Conservation (phyloP, 148 eudicot genomes). For the Rhododendron simsii region DNA sequence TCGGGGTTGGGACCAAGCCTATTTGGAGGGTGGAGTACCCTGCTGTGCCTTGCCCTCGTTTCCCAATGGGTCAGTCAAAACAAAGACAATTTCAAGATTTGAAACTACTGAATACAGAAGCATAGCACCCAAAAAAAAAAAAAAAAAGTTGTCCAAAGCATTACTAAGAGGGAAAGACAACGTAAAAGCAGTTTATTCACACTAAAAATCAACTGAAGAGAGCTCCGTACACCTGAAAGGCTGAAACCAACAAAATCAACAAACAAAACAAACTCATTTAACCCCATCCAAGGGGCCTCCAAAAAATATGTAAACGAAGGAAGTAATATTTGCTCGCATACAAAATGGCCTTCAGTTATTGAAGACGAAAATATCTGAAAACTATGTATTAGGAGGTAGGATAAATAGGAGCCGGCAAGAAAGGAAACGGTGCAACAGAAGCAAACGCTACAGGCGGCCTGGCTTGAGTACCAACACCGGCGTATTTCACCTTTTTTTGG, state of each 20-base stretch:
- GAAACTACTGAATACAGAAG: not conserved
- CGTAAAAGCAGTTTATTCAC: not conserved
- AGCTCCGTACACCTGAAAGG: not conserved
- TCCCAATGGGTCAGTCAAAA: not conserved
- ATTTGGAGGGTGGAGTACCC: no score
- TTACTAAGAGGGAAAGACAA: not conserved
- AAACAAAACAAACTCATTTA: not conserved
- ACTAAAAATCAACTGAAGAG: not conserved
- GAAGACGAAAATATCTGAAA: not conserved
- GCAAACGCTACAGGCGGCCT: slow-evolving; percentile 91
- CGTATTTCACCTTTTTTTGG: slow-evolving; percentile 21
- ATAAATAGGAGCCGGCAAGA: slow-evolving; percentile 84
- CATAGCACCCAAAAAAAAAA: not conserved
- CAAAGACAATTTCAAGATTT: not conserved
- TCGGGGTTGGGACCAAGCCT: no score
- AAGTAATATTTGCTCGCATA: not conserved
- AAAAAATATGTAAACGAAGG: not conserved
- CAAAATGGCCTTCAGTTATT: not conserved
- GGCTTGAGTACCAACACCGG: slow-evolving; percentile 12
- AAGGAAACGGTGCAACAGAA: slow-evolving; percentile 92
- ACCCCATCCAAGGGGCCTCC: not conserved
- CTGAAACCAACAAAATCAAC: not conserved
- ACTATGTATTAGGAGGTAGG: slow-evolving; percentile 7
- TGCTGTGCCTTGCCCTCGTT: not conserved
- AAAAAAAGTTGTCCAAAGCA: not conserved